A percentile compares a stretch with the other conserved stretches of the same genome.
Conservation (phyloP, 257 asterid genomes). For the Penstemon eatonii region DNA sequence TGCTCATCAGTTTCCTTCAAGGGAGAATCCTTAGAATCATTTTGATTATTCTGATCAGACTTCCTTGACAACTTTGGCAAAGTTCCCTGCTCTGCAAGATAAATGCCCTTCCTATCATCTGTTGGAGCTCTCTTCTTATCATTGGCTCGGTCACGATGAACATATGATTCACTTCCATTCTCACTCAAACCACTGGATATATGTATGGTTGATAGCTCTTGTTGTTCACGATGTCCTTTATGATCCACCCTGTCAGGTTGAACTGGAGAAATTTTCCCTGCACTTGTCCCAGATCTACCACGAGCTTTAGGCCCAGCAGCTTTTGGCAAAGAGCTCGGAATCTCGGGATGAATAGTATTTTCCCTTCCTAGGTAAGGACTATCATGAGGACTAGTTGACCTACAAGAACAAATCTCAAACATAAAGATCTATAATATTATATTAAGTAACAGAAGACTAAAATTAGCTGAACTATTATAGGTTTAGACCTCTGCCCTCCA, state of each 20-base stretch:
- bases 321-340: constrained; percentile 39
- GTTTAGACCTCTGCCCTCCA: constrained; percentile 51
- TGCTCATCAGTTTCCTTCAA: constrained; percentile 52
- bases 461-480: constrained; percentile 6
- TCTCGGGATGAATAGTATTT: constrained; percentile 36
- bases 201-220: constrained; percentile 36
- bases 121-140: constrained; percentile 38
- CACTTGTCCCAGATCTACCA: constrained; percentile 48
- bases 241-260: constrained; percentile 41
- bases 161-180: constrained; percentile 46
- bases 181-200: constrained; percentile 33
- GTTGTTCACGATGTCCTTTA: constrained; percentile 38
- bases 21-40: constrained; percentile 46
- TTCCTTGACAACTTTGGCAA: constrained; percentile 43
- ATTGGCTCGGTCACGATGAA: constrained; percentile 32
- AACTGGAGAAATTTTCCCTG: constrained; percentile 34
- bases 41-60: constrained; percentile 41
- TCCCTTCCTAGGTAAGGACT: constrained; percentile 43
- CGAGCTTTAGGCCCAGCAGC: constrained; percentile 40
- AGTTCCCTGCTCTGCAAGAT: constrained; percentile 34
- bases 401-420: constrained; percentile 28
- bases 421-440: constrained; percentile 12
- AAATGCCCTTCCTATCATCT: constrained; percentile 38
- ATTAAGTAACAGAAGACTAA: constrained; percentile 25
- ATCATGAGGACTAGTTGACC: constrained; percentile 51